These are phyloP conservation scores for Peterozyma toletana DNA, from an alignment of 805 yeast species.

Conservation along the genomic window DNA sequence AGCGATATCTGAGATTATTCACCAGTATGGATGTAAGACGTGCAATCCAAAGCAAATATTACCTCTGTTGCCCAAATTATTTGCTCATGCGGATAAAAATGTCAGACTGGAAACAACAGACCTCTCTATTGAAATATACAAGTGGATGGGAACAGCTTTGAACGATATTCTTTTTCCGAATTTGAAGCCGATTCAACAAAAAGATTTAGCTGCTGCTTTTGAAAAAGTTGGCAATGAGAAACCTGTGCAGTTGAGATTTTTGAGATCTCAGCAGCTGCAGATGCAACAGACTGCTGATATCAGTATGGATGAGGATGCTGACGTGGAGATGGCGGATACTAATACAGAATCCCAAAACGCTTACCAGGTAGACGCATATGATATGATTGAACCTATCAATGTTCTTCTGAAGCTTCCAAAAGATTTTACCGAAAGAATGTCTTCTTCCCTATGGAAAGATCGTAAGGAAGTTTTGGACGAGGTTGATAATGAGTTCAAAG, in stretches of 20 bases:
- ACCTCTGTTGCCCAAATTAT: slow-evolving; percentile 55
- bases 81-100: slow-evolving; percentile 78
- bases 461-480: slow-evolving; percentile 80
- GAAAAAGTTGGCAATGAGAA: slow-evolving; percentile 34
- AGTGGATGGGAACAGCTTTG: slow-evolving; percentile 65
- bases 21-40: slow-evolving; percentile 56
- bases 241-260: slow-evolving; percentile 47
- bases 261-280: slow-evolving; percentile 41
- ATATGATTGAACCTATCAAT: slow-evolving; percentile 61
- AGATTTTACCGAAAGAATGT: slow-evolving; percentile 46
- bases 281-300: slow-evolving; percentile 10
- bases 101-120: slow-evolving; percentile 76
- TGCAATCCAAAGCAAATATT: slow-evolving; percentile 52
- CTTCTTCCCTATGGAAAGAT: slow-evolving; percentile 82
- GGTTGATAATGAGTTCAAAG: slow-evolving; percentile 40
- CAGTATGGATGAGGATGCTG: slow-evolving; percentile 23
- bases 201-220: slow-evolving; percentile 68
- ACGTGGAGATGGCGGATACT: slow-evolving; percentile 27
- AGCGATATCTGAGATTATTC: slow-evolving; percentile 49
- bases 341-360: slow-evolving; percentile 19
- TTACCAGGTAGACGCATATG: slow-evolving; percentile 53
- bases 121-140: slow-evolving; percentile 61
- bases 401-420: slow-evolving; percentile 60
- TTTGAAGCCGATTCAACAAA: slow-evolving; percentile 88
- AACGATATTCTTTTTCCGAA: slow-evolving; percentile 55